Evolutionary conservation across 139 green algal species (phyloP).

Genomic region (Chlamydomonas eustigma): DNA sequence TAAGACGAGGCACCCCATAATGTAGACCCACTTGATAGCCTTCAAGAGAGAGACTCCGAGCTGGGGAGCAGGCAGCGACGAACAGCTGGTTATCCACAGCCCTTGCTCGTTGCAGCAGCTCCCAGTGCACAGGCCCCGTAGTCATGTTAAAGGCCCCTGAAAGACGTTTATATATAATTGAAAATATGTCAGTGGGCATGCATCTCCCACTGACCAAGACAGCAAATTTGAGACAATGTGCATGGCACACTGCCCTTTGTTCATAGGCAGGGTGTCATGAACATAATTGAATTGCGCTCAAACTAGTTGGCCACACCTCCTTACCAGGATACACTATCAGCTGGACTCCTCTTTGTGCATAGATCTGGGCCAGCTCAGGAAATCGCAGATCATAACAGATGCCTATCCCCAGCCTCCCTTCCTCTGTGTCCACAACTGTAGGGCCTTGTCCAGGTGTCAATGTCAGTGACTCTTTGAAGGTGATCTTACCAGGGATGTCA

Average conservation of each 20-base stretch:
- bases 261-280: too few species aligned
- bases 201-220: too few species aligned
- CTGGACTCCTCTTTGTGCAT: constrained; percentile 70
- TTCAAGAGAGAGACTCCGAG: constrained; percentile 67
- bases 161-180: too few species aligned
- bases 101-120: constrained; percentile 83
- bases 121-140: constrained; percentile 92
- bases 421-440: constrained; percentile 83
- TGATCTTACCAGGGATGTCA: constrained; percentile 97
- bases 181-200: too few species aligned
- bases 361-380: constrained; percentile 89
- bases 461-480: constrained; percentile 92
- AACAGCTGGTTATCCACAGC: constrained; percentile 95
- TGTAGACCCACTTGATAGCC: too few species aligned
- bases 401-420: constrained; percentile 80
- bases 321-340: constrained; percentile 87
- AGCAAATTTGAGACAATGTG: too few species aligned
- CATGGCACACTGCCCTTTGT: background rate
- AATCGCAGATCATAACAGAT: constrained; percentile 99
- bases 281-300: background rate
- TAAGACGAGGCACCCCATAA: too few species aligned
- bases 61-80: constrained; percentile 86
- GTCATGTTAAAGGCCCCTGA: constrained; percentile 88
- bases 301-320: too few species aligned
- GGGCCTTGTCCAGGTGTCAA: constrained; percentile 65